A percentile compares a stretch with the other conserved stretches of the same genome.
These are phyloP conservation scores for Rhizopogon vulgaris DNA, from an alignment of 768 basidiomycete genomes.

Conservation along the genomic window DNA sequence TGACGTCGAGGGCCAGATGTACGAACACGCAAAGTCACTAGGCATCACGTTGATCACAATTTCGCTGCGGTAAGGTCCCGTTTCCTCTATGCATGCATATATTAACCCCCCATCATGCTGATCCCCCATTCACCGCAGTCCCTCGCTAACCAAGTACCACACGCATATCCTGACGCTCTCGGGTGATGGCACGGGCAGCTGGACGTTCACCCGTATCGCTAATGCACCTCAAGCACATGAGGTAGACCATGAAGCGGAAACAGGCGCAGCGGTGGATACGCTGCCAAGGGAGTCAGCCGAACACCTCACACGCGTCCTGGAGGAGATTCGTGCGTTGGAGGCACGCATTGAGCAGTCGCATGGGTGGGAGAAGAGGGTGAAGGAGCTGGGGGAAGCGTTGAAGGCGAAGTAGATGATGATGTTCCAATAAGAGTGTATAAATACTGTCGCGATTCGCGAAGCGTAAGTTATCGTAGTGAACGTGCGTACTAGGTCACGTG, in stretches of 20 bases:
- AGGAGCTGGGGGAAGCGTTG: conserved; percentile 18
- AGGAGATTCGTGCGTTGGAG: conserved; percentile 23
- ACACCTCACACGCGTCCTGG: conserved; percentile 19
- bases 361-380: conserved; percentile 21
- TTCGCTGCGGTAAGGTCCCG: conserved; percentile 58
- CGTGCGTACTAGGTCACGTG: too few species aligned
- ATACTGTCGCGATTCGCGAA: too few species aligned
- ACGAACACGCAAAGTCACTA: conserved; percentile 82
- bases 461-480: too few species aligned
- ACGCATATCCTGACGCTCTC: conserved; percentile 74
- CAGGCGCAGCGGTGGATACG: neutral
- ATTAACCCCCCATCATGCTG: neutral
- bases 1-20: conserved; percentile 95
- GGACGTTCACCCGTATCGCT: conserved; percentile 63
- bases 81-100: neutral
- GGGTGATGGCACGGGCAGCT: conserved; percentile 65
- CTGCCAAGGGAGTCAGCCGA: neutral
- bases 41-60: conserved; percentile 93
- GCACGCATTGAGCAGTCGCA: conserved; percentile 16
- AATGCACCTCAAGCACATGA: neutral
- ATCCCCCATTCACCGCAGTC: conserved; percentile 39
- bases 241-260: neutral
- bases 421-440: too few species aligned
- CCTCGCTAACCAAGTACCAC: conserved; percentile 85
- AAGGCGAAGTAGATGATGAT: conserved; percentile 2